These are phyloP conservation scores for Xylaria grammica DNA, from an alignment of 495 filamentous ascomycete genomes.

Conservation along the genomic window DNA sequence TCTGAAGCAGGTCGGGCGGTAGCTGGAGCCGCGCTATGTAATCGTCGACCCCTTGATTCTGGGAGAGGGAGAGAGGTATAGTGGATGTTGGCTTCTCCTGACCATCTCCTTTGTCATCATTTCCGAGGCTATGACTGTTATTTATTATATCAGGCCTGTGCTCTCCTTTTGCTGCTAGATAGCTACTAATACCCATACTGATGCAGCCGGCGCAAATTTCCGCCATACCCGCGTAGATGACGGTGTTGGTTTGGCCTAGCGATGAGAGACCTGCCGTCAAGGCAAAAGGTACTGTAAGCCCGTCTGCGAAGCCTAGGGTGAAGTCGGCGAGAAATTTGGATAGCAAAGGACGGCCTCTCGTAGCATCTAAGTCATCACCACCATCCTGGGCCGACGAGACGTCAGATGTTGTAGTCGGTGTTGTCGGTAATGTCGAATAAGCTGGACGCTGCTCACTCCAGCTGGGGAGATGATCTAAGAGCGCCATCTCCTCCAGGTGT, in stretches of 20 bases:
- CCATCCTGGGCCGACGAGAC: slow-evolving; percentile 5
- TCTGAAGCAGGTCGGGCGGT: slow-evolving; percentile 69
- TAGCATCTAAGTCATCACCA: neutral
- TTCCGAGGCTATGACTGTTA: slow-evolving; percentile 8
- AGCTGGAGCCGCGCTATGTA: slow-evolving; percentile 54
- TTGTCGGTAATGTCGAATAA: slow-evolving; percentile 27
- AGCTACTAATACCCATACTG: slow-evolving; percentile 74
- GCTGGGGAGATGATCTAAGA: slow-evolving; percentile 5
- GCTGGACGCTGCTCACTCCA: slow-evolving; percentile 18
- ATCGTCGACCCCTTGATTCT: slow-evolving; percentile 21
- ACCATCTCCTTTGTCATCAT: neutral
- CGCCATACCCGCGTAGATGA: slow-evolving; percentile 70
- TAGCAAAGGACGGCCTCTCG: slow-evolving; percentile 17
- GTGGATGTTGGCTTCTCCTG: slow-evolving; percentile 6
- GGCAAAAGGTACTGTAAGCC: slow-evolving; percentile 69
- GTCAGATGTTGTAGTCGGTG: neutral
- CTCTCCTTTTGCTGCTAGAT: slow-evolving; percentile 74
- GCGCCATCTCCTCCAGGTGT: neutral
- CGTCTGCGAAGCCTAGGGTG: slow-evolving; percentile 64
- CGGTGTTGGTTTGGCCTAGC: slow-evolving; percentile 66
- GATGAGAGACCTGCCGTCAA: slow-evolving; percentile 67
- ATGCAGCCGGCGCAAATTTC: slow-evolving; percentile 72
- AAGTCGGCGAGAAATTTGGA: slow-evolving; percentile 47
- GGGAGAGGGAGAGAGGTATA: slow-evolving; percentile 11
- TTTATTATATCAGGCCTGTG: slow-evolving; percentile 32